phyloP scores from a whole-genome alignment of 129 eudicot genomes.

The Pulicaria dysenterica region DNA sequence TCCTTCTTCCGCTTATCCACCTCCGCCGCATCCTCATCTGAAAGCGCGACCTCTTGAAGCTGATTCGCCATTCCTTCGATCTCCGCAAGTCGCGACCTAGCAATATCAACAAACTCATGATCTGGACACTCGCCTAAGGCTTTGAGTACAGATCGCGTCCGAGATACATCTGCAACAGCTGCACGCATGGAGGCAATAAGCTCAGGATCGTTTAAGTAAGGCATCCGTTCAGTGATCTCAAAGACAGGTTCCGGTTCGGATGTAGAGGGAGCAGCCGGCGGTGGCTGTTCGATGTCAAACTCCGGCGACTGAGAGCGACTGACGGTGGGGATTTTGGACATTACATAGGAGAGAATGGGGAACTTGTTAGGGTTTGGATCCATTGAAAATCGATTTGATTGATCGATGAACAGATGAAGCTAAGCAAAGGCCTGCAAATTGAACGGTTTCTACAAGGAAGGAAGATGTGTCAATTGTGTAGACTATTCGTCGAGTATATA shows the following conservation, averaged over 20 bases:
- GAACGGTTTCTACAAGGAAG: conserved; percentile 25
- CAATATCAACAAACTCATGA: conserved; percentile 78
- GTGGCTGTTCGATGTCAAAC: conserved; percentile 69
- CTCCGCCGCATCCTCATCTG: conserved; percentile 31
- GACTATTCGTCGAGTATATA: conserved; percentile 12
- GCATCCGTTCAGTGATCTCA: conserved; percentile 76
- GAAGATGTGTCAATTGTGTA: neutral
- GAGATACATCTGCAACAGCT: conserved; percentile 66
- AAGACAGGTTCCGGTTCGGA: conserved; percentile 48
- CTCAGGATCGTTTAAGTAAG: conserved; percentile 62
- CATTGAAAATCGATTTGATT: conserved; percentile 33
- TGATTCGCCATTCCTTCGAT: conserved; percentile 40
- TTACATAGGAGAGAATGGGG: conserved; percentile 74
- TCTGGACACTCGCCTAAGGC: conserved; percentile 76
- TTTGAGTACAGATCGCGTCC: conserved; percentile 67
- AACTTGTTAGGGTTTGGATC: conserved; percentile 69
- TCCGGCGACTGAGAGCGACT: conserved; percentile 38
- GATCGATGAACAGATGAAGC: neutral
- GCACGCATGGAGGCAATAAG: conserved; percentile 62
- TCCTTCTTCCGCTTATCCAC: conserved; percentile 34
- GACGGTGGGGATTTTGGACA: conserved; percentile 62
- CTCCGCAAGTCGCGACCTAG: conserved; percentile 52
- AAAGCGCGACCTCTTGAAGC: conserved; percentile 46
- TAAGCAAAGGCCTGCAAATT: neutral
- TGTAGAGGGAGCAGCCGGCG: conserved; percentile 23